A percentile compares a stretch with the other conserved stretches of the same genome.
phyloP scores from a whole-genome alignment of 257 asterid species.

The Capsicum pubescens region DNA sequence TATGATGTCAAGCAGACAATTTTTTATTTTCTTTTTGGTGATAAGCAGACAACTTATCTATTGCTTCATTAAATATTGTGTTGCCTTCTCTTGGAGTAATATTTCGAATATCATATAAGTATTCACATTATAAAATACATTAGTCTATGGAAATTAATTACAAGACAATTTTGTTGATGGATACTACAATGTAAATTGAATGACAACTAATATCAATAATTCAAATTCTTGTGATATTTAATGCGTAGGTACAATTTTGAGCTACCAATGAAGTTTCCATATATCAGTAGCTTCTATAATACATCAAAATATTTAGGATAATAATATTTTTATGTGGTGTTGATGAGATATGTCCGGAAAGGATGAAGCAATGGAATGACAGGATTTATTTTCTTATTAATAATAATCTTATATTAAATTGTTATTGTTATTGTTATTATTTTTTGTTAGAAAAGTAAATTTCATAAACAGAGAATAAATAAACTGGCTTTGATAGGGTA shows the following conservation, averaged over 20 bases:
- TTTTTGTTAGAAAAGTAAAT: slow-evolving; percentile 5
- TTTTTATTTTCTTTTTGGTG: too few species aligned
- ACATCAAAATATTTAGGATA: background rate
- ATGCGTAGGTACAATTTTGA: slow-evolving; percentile 15
- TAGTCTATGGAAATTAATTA: background rate
- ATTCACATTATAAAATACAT: background rate
- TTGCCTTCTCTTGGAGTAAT: background rate
- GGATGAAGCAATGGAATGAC: background rate
- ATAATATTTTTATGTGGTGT: background rate
- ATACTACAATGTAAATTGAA: background rate
- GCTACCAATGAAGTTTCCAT: background rate
- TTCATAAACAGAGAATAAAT: too few species aligned
- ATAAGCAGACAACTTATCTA: background rate
- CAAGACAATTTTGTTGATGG: background rate
- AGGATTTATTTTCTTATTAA: background rate
- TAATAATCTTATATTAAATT: background rate
- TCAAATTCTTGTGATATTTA: background rate
- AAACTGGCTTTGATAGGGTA: too few species aligned
- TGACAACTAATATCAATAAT: background rate
- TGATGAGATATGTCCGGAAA: background rate
- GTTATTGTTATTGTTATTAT: background rate
- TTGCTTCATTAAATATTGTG: background rate
- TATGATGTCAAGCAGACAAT: background rate
- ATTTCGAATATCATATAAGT: background rate
- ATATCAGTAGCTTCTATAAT: background rate